phyloP scores from a whole-genome alignment of 768 basidiomycete genomes.

The Tephrocybe sp. region DNA sequence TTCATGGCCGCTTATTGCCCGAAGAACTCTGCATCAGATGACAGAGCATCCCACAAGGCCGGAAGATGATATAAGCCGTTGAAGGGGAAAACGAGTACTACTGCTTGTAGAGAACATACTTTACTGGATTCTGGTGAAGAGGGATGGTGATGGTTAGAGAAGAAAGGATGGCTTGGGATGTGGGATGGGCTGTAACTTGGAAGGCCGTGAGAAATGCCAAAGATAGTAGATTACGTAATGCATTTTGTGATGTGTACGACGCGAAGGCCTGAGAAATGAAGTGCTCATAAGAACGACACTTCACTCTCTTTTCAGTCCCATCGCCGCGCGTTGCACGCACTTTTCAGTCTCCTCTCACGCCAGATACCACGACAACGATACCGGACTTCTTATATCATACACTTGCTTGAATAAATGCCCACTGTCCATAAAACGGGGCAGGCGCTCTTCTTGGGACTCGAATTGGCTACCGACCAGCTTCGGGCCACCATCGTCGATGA shows the following conservation, averaged over 20 bases:
- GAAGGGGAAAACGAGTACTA: neutral
- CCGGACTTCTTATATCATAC: constrained; percentile 13
- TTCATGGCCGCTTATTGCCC: neutral
- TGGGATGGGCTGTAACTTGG: neutral
- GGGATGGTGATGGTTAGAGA: neutral
- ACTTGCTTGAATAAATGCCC: constrained; percentile 35
- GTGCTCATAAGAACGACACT: constrained; percentile 9
- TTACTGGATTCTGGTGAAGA: neutral
- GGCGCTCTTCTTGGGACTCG: constrained; percentile 77
- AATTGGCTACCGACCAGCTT: constrained; percentile 81
- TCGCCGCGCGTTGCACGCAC: constrained; percentile 10
- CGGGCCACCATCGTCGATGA: constrained; percentile 84
- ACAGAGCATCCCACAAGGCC: neutral
- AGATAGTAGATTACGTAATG: constrained; percentile 14
- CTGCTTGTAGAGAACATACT: neutral
- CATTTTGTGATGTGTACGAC: constrained; percentile 12
- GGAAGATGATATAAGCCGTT: neutral
- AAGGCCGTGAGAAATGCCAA: constrained; percentile 13
- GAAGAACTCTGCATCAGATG: neutral
- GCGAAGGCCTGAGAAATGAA: constrained; percentile 21
- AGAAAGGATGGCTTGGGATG: neutral
- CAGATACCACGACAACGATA: constrained; percentile 21
- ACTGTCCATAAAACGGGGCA: constrained; percentile 41
- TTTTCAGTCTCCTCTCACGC: constrained; percentile 9
- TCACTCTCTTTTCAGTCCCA: constrained; percentile 10